Evolutionary conservation across 192 early-diverging fungal species (phyloP).

Genomic region (Backusella mclennaniae): DNA sequence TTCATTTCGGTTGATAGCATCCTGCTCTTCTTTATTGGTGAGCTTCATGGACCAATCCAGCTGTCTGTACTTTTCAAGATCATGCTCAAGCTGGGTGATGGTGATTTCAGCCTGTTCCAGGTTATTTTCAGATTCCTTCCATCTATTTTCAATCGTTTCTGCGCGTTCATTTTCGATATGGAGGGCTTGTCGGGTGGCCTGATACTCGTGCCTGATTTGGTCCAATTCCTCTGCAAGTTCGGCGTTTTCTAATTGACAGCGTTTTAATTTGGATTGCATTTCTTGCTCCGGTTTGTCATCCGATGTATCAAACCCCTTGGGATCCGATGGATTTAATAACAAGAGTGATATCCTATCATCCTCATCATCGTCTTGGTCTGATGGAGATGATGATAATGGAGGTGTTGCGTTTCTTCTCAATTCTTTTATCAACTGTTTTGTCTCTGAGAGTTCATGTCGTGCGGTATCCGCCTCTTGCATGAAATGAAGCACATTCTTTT

Average conservation of each 20-base stretch:
- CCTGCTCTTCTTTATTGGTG: not conserved
- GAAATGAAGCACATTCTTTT: slow-evolving; percentile 20
- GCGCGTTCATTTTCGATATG: slow-evolving; percentile 13
- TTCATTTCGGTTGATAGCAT: not conserved
- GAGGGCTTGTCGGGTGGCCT: not conserved
- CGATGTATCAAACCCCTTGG: not conserved
- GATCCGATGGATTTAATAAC: not conserved
- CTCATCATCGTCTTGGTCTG: not conserved
- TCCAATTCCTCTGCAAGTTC: slow-evolving; percentile 2
- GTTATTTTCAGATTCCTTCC: slow-evolving; percentile 7
- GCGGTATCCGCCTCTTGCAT: slow-evolving; percentile 24
- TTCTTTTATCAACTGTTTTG: not conserved
- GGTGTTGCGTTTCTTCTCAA: not conserved
- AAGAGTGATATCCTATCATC: not conserved
- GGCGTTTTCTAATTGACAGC: not conserved
- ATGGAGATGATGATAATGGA: not conserved
- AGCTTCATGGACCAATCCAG: not conserved
- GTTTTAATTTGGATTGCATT: not conserved
- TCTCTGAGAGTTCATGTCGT: not conserved
- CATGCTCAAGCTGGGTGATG: not conserved
- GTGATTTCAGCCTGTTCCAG: slow-evolving; percentile 9
- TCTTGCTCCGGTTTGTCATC: not conserved
- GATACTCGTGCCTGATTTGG: slow-evolving; percentile 2
- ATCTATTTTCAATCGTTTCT: slow-evolving; percentile 3
- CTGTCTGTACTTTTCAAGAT: not conserved